Conservation (phyloP, 2,329 filamentous ascomycete genomes). For the Emmonsia crescens region DNA sequence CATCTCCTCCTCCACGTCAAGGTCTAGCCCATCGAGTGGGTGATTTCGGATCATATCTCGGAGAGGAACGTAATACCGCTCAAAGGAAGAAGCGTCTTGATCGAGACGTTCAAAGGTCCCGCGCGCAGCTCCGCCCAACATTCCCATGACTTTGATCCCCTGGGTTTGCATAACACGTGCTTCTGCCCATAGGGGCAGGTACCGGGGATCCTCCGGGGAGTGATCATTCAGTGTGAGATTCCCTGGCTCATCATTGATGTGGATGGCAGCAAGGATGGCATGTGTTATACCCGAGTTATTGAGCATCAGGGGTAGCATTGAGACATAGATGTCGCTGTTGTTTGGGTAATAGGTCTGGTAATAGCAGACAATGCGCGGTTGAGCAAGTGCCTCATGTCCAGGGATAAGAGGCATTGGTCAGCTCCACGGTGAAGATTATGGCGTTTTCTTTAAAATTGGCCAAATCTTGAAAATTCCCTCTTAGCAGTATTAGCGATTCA, state of each 20-base stretch:
- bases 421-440: background rate
- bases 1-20: conserved; percentile 72
- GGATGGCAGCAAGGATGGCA: conserved; percentile 75
- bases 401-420: conserved; percentile 30
- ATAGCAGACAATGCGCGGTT: conserved; percentile 40
- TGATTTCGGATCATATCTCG: conserved; percentile 52
- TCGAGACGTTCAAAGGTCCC: conserved; percentile 59
- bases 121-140: conserved; percentile 75
- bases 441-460: background rate
- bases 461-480: background rate
- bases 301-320: conserved; percentile 50
- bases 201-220: conserved; percentile 54
- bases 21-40: conserved; percentile 58
- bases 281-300: conserved; percentile 60
- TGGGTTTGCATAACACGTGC: conserved; percentile 57
- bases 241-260: conserved; percentile 59
- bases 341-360: conserved; percentile 54
- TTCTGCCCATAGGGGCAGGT: conserved; percentile 68
- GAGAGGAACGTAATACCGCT: conserved; percentile 61
- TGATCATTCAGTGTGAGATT: conserved; percentile 73
- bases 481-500: background rate
- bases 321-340: conserved; percentile 42
- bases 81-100: conserved; percentile 51
- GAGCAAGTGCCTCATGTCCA: conserved; percentile 8
- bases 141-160: conserved; percentile 70